Evolutionary conservation across 1,284 basidiomycete species (phyloP).

Genomic region (Marasmius oreades): DNA sequence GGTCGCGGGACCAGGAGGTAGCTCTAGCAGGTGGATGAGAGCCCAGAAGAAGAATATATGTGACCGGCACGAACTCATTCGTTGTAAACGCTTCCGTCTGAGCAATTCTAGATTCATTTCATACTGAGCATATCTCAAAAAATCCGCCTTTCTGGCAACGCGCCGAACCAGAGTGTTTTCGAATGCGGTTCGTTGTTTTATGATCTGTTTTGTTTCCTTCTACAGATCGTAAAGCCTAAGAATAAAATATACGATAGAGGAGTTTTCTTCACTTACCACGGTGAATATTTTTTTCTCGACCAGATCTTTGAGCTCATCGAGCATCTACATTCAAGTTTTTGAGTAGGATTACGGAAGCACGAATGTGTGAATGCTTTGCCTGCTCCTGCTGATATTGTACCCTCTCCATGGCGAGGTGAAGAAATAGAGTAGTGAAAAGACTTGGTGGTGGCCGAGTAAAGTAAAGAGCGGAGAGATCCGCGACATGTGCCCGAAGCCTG

Average conservation of each 20-base stretch:
- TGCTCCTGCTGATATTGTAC: constrained; percentile 95
- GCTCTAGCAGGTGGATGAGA: constrained; percentile 33
- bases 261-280: constrained; percentile 46
- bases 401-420: constrained; percentile 71
- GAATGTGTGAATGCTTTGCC: constrained; percentile 29
- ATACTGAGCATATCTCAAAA: constrained; percentile 87
- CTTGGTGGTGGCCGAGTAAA: not conserved
- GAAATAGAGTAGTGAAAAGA: not conserved
- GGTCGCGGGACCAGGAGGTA: constrained; percentile 51
- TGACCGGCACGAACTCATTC: constrained; percentile 56
- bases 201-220: constrained; percentile 82
- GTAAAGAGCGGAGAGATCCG: not conserved
- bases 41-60: constrained; percentile 2
- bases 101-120: constrained; percentile 88
- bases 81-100: constrained; percentile 68
- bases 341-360: not conserved
- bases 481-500: too few relatives aligned
- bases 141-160: constrained; percentile 85
- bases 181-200: constrained; percentile 81
- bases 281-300: constrained; percentile 87
- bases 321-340: constrained; percentile 53
- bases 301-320: constrained; percentile 94
- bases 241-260: not conserved
- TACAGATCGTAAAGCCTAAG: constrained; percentile 25
- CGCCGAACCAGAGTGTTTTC: constrained; percentile 84